Evolutionary conservation across 805 yeast species (phyloP).

Genomic region (Candida jianshihensis): DNA sequence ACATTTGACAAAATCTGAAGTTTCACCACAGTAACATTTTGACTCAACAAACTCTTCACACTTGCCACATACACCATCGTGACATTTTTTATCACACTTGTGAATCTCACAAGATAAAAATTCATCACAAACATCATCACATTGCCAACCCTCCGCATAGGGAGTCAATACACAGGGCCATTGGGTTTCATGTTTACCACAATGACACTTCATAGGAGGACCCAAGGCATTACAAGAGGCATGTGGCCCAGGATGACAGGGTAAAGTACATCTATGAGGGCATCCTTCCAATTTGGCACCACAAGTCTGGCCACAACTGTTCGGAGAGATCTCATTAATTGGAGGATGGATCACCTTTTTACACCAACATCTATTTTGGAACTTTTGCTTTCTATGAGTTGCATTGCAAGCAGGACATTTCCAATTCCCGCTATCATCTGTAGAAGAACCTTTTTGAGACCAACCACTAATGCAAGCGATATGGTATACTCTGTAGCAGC

Average conservation of each 20-base stretch:
- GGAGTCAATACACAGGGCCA: conserved; percentile 71
- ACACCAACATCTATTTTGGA: conserved; percentile 78
- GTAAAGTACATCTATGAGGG: conserved; percentile 65
- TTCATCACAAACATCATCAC: conserved; percentile 56
- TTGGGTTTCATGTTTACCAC: conserved; percentile 65
- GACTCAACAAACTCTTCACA: conserved; percentile 46
- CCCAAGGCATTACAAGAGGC: conserved; percentile 75
- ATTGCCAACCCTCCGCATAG: conserved; percentile 59
- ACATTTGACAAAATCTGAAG: conserved; percentile 37
- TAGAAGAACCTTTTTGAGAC: conserved; percentile 73
- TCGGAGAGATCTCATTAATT: conserved; percentile 55
- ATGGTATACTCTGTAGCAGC: conserved; percentile 81
- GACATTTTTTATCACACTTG: conserved; percentile 57
- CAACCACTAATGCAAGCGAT: conserved; percentile 79
- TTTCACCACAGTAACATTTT: conserved; percentile 72
- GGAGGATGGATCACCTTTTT: conserved; percentile 67
- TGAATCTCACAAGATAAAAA: conserved; percentile 68
- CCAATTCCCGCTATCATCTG: conserved; percentile 59
- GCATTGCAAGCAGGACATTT: conserved; percentile 79
- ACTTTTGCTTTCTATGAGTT: conserved; percentile 41
- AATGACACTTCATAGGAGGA: conserved; percentile 59
- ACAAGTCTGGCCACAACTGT: conserved; percentile 87
- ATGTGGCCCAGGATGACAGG: conserved; percentile 90
- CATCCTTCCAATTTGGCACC: conserved; percentile 47
- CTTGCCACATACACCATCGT: conserved; percentile 75